Conservation (phyloP, 148 eudicot genomes). For the Beta vulgaris region DNA sequence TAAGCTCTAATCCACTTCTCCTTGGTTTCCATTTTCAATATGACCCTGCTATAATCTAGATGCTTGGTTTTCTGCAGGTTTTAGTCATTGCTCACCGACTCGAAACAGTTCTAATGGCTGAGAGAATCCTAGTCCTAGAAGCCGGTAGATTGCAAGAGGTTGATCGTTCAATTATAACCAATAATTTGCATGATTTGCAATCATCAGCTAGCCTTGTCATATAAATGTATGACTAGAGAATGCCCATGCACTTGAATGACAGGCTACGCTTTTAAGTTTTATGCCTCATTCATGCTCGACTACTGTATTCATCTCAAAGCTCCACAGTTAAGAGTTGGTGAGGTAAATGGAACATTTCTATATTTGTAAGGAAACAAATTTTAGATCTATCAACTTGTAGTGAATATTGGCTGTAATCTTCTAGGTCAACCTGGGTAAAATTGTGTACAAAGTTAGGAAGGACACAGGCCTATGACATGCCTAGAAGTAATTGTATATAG, state of each 20-base stretch:
- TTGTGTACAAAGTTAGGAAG: background rate
- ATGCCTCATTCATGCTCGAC: background rate
- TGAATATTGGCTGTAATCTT: background rate
- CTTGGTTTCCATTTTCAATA: background rate
- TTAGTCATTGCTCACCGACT: constrained; percentile 84
- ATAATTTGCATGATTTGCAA: constrained; percentile 39
- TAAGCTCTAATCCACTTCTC: background rate
- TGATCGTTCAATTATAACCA: constrained; percentile 51
- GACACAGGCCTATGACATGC: too few species aligned
- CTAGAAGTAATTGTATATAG: background rate
- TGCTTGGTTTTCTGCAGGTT: constrained; percentile 48
- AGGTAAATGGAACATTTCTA: background rate
- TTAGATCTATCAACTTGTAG: background rate
- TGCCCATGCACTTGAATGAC: background rate
- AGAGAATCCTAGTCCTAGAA: constrained; percentile 58
- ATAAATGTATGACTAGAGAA: constrained; percentile 16
- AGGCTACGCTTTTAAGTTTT: background rate
- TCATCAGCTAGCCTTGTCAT: constrained; percentile 48
- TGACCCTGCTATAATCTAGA: constrained; percentile 6
- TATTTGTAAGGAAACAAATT: background rate
- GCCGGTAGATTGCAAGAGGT: constrained; percentile 71
- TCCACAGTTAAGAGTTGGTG: background rate
- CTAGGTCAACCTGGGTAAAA: background rate
- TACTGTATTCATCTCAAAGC: background rate
- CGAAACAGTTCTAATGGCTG: constrained; percentile 91